Conservation (phyloP, 345 rosid genomes). For the Mercurialis annua region DNA sequence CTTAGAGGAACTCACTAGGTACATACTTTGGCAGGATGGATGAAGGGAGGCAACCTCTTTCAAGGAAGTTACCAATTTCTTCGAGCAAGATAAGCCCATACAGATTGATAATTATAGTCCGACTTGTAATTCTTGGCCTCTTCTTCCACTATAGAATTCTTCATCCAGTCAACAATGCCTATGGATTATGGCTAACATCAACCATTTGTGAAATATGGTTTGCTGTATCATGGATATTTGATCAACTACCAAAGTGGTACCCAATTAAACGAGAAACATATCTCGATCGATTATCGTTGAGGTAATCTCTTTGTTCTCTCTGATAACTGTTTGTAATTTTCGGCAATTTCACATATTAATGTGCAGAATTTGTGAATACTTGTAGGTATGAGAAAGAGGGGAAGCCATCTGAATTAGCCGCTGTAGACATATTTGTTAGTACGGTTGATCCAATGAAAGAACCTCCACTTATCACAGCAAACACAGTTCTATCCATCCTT, state of each 20-base stretch:
- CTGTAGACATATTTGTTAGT: slow-evolving; percentile 74
- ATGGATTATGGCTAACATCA: slow-evolving; percentile 71
- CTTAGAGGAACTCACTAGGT: slow-evolving; percentile 1
- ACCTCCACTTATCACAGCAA: slow-evolving; percentile 90
- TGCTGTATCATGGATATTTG: slow-evolving; percentile 91
- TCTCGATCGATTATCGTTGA: slow-evolving; percentile 70
- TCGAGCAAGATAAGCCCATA: slow-evolving; percentile 87
- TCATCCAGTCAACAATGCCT: slow-evolving; percentile 83
- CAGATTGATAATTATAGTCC: slow-evolving; percentile 65
- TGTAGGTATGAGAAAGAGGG: slow-evolving; percentile 79
- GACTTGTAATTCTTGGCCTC: slow-evolving; percentile 68
- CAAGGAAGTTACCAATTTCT: slow-evolving; percentile 75
- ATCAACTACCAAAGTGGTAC: slow-evolving; percentile 88
- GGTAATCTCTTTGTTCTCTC: slow-evolving; percentile 29
- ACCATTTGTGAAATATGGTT: slow-evolving; percentile 94
- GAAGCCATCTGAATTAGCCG: slow-evolving; percentile 60
- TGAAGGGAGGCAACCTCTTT: slow-evolving; percentile 91
- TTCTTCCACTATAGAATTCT: slow-evolving; percentile 86
- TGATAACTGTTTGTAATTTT: background rate
- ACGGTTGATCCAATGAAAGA: slow-evolving; percentile 94
- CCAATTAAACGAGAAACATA: slow-evolving; percentile 83
- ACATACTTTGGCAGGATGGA: slow-evolving; percentile 67
- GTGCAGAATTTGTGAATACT: background rate
- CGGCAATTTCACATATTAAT: background rate
- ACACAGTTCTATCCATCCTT: slow-evolving; percentile 88